Evolutionary conservation across 306 rosid genomes (phyloP).

Genomic region (Rosa multiflora): DNA sequence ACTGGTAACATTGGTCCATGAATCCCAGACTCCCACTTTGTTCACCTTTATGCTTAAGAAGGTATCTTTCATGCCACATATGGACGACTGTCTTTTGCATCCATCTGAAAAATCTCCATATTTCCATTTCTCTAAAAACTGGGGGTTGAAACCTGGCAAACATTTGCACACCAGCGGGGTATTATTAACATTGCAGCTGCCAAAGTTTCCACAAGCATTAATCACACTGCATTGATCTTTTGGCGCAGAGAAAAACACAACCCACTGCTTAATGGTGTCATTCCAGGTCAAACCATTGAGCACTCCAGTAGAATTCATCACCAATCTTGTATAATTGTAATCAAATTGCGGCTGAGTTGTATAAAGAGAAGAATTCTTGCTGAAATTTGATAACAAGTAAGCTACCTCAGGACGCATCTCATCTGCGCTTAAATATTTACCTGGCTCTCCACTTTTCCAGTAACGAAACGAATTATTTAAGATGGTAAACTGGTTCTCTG

Average conservation of each 20-base stretch:
- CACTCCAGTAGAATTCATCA: too few relatives aligned
- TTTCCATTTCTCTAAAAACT: neutral
- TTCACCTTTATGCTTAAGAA: too few relatives aligned
- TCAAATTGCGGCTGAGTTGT: neutral
- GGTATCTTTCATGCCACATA: too few relatives aligned
- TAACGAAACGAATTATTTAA: neutral
- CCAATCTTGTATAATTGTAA: too few relatives aligned
- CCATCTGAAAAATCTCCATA: conserved; percentile 13
- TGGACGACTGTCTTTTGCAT: conserved; percentile 16
- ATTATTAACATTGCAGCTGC: conserved; percentile 25
- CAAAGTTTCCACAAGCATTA: conserved; percentile 36
- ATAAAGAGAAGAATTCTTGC: neutral
- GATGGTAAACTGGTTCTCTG: neutral
- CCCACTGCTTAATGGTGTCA: too few relatives aligned
- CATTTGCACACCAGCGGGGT: conserved; percentile 19
- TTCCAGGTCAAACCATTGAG: too few relatives aligned
- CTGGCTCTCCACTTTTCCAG: conserved; percentile 14
- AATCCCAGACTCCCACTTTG: too few relatives aligned
- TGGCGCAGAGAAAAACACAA: conserved; percentile 13
- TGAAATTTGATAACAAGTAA: neutral
- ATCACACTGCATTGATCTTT: conserved; percentile 11
- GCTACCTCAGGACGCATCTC: neutral
- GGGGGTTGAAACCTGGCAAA: conserved; percentile 41
- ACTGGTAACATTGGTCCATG: too few relatives aligned
- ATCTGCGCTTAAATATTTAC: neutral